These are phyloP conservation scores for Pythium apleroticum DNA, from an alignment of 352 stramenopile genomes.

Conservation along the genomic window DNA sequence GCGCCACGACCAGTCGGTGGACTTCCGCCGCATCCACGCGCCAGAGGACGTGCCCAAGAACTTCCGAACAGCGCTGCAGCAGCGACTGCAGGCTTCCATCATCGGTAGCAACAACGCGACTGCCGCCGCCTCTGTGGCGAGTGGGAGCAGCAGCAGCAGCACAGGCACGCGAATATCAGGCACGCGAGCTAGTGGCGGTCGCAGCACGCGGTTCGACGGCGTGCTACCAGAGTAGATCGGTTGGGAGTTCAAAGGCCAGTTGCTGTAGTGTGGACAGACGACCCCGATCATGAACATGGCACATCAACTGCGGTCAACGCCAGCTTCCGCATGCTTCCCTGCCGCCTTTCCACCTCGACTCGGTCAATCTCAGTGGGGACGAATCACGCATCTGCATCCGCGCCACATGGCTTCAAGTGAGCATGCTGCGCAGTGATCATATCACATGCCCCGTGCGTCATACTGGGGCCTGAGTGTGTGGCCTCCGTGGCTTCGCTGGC, in stretches of 20 bases:
- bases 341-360: not conserved
- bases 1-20: conserved; percentile 60
- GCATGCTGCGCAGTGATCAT: too few relatives aligned
- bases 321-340: not conserved
- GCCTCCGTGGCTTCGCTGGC: too few relatives aligned
- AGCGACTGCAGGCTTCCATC: conserved; percentile 22
- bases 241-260: too few relatives aligned
- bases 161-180: not conserved
- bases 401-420: not conserved
- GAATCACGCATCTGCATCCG: not conserved
- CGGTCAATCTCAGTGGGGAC: not conserved
- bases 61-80: conserved; percentile 59
- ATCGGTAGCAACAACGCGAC: not conserved
- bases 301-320: too few relatives aligned
- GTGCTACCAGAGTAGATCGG: conserved; percentile 23
- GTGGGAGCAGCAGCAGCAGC: conserved; percentile 7
- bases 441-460: too few relatives aligned
- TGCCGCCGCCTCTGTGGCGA: not conserved
- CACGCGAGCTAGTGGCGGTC: not conserved
- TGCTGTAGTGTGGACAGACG: too few relatives aligned
- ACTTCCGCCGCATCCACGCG: conserved; percentile 71
- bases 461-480: too few relatives aligned
- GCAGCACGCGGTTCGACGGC: conserved; percentile 20
- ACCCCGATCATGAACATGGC: too few relatives aligned
- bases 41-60: conserved; percentile 74